These are phyloP conservation scores for Strobilomyces dryophilus DNA, from an alignment of 768 basidiomycete species.

Conservation along the genomic window DNA sequence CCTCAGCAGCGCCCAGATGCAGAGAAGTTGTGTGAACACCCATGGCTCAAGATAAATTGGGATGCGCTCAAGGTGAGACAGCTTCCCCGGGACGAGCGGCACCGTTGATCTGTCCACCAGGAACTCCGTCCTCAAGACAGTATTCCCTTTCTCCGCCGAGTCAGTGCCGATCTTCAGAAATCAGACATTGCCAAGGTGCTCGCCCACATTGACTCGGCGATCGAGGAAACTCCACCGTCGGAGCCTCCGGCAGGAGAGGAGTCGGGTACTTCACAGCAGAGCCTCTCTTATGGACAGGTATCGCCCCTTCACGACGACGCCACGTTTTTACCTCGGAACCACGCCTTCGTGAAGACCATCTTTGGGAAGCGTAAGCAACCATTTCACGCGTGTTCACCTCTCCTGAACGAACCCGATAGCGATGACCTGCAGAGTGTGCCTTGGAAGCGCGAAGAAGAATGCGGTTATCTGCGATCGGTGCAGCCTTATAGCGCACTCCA, in stretches of 20 bases:
- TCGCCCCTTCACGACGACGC: constrained; percentile 31
- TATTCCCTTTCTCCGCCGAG: constrained; percentile 89
- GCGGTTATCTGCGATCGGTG: constrained; percentile 88
- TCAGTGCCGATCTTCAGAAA: constrained; percentile 82
- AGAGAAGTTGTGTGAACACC: constrained; percentile 81
- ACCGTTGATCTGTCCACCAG: constrained; percentile 30
- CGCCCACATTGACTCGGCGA: constrained; percentile 34
- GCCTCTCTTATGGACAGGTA: constrained; percentile 35
- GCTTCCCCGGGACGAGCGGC: not conserved
- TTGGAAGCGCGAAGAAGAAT: constrained; percentile 73
- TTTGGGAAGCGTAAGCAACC: constrained; percentile 80
- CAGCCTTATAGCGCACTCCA: constrained; percentile 82
- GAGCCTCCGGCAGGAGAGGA: constrained; percentile 44
- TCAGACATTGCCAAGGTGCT: constrained; percentile 56
- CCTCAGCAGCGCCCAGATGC: constrained; percentile 81
- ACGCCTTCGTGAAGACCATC: constrained; percentile 87
- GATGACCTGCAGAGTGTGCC: constrained; percentile 83
- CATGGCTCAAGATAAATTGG: constrained; percentile 84
- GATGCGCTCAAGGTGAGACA: constrained; percentile 65
- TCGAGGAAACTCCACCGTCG: constrained; percentile 37
- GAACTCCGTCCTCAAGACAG: constrained; percentile 90
- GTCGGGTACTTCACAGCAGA: constrained; percentile 34
- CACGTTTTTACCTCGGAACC: constrained; percentile 58
- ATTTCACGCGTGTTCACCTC: not conserved
- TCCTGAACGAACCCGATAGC: constrained; percentile 43